Base-by-base conservation (phyloP, 176 grass and related monocot species). In the Cymbopogon citratus region DNA sequence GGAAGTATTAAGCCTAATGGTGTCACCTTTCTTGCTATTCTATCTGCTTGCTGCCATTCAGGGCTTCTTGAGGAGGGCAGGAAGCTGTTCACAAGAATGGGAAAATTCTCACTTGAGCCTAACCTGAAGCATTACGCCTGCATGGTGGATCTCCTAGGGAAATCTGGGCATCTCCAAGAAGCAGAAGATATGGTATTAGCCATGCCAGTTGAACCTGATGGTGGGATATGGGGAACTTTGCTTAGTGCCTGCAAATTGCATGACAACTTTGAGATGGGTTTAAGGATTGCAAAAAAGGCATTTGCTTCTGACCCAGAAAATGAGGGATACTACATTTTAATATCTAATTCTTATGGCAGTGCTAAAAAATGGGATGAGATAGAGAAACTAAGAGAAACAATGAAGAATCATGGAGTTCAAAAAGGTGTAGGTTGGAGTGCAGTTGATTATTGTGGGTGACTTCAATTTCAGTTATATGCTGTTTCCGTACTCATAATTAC, bases 201-300 rank as follows among this genome's bases (percentile, higher is more conserved):
- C 65, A 91, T 94, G 89, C 92, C 89, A 73, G 80, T 94, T 60
- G 69, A 94, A 68, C 92, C 92, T 73, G 89, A 94, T 14, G 84
- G 87, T 68, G 92, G 74, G 52, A 75, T 94, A 52, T 94, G 92
- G 89, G 89, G 92, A 83, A 59, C 87, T 52, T 83, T 91, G 84
- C 87, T 94, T 69, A 80, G 87, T 80, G 89, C 92, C 76, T 94
- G 92, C 82, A 91, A 91, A 85, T 75, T 94, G 63, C 92, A 94
- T 56, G 83, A 52, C 62, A 82, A 87, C 52, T 34, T 91, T 15
- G 87, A 87, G 77, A 80, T 94, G 84, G 92, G 92, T 31, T 81
- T 89, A 77, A 86, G 87, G 35, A 38, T 94, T 83, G 84, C 89
- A 75, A 87, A 79, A 65, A 91, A 67, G 45, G 92, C 81, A 36